These are phyloP conservation scores for Sporisorium exsertum DNA, from an alignment of 1,284 basidiomycete genomes.

Conservation along the genomic window DNA sequence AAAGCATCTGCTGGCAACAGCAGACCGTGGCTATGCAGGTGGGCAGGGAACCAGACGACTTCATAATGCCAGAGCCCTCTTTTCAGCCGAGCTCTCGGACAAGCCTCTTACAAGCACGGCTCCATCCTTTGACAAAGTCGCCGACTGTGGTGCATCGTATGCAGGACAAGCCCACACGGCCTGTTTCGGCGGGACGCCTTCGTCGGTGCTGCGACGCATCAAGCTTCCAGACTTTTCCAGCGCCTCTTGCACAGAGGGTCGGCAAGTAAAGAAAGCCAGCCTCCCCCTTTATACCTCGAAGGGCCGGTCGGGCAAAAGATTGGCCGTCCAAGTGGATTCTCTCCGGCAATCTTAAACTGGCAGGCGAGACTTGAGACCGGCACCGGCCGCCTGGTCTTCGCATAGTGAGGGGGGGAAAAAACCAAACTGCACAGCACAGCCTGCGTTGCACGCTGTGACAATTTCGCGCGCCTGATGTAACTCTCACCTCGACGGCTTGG, in stretches of 20 bases:
- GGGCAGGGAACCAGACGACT: too few relatives aligned
- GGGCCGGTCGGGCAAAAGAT: background rate
- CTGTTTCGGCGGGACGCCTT: background rate
- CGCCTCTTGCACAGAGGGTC: too few relatives aligned
- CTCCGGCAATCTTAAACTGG: background rate
- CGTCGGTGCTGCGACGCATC: background rate
- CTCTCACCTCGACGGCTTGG: too few relatives aligned
- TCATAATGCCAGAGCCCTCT: too few relatives aligned
- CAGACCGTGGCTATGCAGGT: too few relatives aligned
- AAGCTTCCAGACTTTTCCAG: background rate
- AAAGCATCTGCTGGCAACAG: background rate
- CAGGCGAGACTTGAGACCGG: background rate
- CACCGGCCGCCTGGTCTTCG: slow-evolving; percentile 1
- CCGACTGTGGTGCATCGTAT: background rate
- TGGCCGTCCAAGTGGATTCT: background rate
- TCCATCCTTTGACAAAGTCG: background rate
- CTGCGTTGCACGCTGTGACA: too few relatives aligned
- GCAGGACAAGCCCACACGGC: background rate
- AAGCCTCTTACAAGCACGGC: background rate
- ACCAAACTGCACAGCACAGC: background rate
- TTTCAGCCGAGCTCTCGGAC: too few relatives aligned
- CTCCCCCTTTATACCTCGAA: too few relatives aligned
- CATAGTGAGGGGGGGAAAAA: background rate
- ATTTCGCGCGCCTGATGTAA: too few relatives aligned
- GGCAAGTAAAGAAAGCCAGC: too few relatives aligned